A percentile compares a stretch with the other conserved stretches of the same genome.
These are phyloP conservation scores for Lichtheimia ramosa DNA, from an alignment of 371 early-diverging fungal species.

Conservation along the genomic window DNA sequence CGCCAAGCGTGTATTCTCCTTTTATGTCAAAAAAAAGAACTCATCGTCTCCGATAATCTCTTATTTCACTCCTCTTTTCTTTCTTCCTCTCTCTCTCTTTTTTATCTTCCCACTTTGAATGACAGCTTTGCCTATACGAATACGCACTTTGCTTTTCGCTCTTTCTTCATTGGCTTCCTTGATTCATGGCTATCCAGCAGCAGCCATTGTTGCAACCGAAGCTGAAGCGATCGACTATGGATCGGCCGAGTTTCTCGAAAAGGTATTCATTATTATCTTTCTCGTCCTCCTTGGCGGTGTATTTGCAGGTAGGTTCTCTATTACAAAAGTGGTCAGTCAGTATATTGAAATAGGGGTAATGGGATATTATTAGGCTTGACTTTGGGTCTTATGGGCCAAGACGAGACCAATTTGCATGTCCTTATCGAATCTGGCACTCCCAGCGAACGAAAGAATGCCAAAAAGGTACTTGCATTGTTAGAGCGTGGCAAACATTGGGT, in stretches of 20 bases:
- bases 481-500: slow-evolving; percentile 80
- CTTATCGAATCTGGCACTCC: slow-evolving; percentile 69
- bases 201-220: slow-evolving; percentile 10
- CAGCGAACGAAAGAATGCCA: slow-evolving; percentile 66
- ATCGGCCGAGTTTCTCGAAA: slow-evolving; percentile 9
- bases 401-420: slow-evolving; percentile 67
- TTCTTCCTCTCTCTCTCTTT: slow-evolving; percentile 1
- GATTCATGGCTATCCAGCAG: slow-evolving; percentile 19
- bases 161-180: slow-evolving; percentile 8
- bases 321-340: not conserved
- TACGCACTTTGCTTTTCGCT: slow-evolving; percentile 10
- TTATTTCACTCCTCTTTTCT: no score
- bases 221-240: slow-evolving; percentile 8
- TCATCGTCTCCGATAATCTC: no score
- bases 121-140: slow-evolving; percentile 8
- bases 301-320: slow-evolving; percentile 58
- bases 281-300: slow-evolving; percentile 70
- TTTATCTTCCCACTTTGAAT: slow-evolving; percentile 4
- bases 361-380: slow-evolving; percentile 63
- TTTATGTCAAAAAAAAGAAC: no score
- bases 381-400: slow-evolving; percentile 81
- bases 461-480: slow-evolving; percentile 65
- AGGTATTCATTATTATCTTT: slow-evolving; percentile 36
- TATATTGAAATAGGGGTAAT: no score
- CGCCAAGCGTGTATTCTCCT: no score